These are phyloP conservation scores for Vitis labrusca DNA, from an alignment of 164 flowering plant genomes.

Conservation along the genomic window DNA sequence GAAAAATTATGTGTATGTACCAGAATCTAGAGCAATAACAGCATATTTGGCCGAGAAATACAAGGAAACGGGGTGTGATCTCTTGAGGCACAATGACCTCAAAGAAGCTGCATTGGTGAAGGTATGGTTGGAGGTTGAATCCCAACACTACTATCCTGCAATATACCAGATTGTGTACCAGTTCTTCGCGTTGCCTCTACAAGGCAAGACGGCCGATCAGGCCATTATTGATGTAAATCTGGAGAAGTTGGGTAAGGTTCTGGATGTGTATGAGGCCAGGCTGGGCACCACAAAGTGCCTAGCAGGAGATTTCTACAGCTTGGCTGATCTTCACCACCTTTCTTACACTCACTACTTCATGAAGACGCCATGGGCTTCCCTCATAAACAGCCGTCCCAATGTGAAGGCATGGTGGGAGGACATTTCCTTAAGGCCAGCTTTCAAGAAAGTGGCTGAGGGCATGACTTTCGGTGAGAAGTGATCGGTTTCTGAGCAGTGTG, in stretches of 20 bases:
- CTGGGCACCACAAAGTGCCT: constrained; percentile 50
- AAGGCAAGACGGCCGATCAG: constrained; percentile 37
- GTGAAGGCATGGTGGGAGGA: constrained; percentile 72
- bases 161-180: constrained; percentile 41
- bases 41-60: constrained; percentile 43
- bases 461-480: constrained; percentile 26
- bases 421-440: constrained; percentile 47
- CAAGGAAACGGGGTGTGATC: constrained; percentile 46
- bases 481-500: neutral
- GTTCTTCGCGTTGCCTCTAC: constrained; percentile 29
- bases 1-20: neutral
- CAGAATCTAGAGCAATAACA: constrained; percentile 62
- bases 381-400: constrained; percentile 43
- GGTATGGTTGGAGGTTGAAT: constrained; percentile 65
- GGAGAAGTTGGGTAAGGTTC: constrained; percentile 52
- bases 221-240: constrained; percentile 25
- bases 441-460: constrained; percentile 30
- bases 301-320: constrained; percentile 53
- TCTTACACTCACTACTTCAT: constrained; percentile 47
- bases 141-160: constrained; percentile 52
- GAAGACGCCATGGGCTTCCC: constrained; percentile 41
- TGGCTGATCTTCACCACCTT: constrained; percentile 59
- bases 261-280: constrained; percentile 60
- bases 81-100: constrained; percentile 22
- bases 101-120: constrained; percentile 45